Evolutionary conservation across 345 rosid genomes (phyloP), one percentile per base, ranked within the genome.

Genomic region (Rubroshorea leprosula): DNA sequence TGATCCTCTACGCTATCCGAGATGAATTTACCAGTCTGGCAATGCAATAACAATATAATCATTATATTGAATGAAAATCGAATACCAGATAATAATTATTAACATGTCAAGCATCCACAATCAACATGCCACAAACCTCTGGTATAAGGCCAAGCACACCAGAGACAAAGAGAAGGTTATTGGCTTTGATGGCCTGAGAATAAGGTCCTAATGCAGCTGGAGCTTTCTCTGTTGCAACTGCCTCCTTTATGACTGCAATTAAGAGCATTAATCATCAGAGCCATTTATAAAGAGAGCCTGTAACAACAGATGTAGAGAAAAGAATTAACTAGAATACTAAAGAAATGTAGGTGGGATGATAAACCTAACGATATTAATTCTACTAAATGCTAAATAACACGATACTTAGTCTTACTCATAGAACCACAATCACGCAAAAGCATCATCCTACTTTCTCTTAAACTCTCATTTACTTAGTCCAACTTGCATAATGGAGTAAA

Each of bases 171-270:
- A 94, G 53, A 64, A 85, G 75, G 62, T 94, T 76, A 72, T 85
- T 77, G 68, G 81, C 78, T 69, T 82, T 87, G 66, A 87, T 87
- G 5, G 95, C 97, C 79, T 87, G 96, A 61, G 95, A 83, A 76
- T 90, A 90, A 0, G 96, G 96, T 55, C 99, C 99, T 54, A 87
- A 59, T 9, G 96, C 97, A 23, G 96, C 97, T 3, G 96, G 96
- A 63, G 99, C 96, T 65, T 87, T 87, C 25, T 87, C 85, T 0
- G 97, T 87, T 29, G 64, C 68, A 58, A 85, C 86, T 50, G 72
- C 85, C 75, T 82, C 91, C 73, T 93, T 89, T 55, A 52, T 62
- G 55, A 65, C 96, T 93, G 57, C 67, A 79, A 59, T 27, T 57
- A 62, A 14, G 20, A 60, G 18, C 18, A 44, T 44, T 2, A 44